phyloP scores from a whole-genome alignment of 495 filamentous ascomycete genomes.

The Chaetomium tenue region DNA sequence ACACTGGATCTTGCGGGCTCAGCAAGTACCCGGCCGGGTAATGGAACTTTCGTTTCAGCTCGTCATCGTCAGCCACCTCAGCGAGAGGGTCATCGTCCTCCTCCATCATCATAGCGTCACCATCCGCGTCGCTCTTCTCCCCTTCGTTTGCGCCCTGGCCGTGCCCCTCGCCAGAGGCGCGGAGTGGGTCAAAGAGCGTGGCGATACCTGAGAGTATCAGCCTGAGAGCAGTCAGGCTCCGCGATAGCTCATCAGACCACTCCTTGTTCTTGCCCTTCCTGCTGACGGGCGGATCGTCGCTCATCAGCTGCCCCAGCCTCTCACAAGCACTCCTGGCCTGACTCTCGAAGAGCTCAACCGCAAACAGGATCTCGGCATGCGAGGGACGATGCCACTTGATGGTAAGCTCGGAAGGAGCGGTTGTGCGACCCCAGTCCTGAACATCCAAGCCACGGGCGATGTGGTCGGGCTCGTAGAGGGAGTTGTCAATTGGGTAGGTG shows the following conservation, averaged over 20 bases:
- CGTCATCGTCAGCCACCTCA: constrained; percentile 76
- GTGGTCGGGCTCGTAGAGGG: constrained; percentile 71
- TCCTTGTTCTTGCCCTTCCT: constrained; percentile 94
- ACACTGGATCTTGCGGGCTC: constrained; percentile 57
- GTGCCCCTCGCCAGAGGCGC: constrained; percentile 54
- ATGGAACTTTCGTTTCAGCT: constrained; percentile 73
- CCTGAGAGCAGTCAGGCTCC: constrained; percentile 81
- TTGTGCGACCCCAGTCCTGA: constrained; percentile 73
- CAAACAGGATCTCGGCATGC: constrained; percentile 77
- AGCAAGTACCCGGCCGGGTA: constrained; percentile 87
- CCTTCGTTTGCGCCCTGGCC: constrained; percentile 36
- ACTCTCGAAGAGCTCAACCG: constrained; percentile 79
- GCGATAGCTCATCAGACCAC: constrained; percentile 94
- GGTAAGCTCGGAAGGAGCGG: constrained; percentile 68
- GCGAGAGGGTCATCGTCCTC: constrained; percentile 63
- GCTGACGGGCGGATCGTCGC: constrained; percentile 79
- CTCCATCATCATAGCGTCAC: constrained; percentile 51
- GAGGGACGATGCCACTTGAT: constrained; percentile 90
- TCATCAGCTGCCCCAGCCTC: constrained; percentile 70
- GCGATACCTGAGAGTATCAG: constrained; percentile 85
- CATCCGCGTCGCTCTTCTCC: constrained; percentile 42
- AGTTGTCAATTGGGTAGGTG: constrained; percentile 86
- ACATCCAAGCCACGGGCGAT: constrained; percentile 54
- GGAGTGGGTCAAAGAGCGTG: constrained; percentile 77
- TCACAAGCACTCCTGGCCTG: constrained; percentile 59